Conservation (phyloP, 306 rosid genomes). For the Castanea sativa region DNA sequence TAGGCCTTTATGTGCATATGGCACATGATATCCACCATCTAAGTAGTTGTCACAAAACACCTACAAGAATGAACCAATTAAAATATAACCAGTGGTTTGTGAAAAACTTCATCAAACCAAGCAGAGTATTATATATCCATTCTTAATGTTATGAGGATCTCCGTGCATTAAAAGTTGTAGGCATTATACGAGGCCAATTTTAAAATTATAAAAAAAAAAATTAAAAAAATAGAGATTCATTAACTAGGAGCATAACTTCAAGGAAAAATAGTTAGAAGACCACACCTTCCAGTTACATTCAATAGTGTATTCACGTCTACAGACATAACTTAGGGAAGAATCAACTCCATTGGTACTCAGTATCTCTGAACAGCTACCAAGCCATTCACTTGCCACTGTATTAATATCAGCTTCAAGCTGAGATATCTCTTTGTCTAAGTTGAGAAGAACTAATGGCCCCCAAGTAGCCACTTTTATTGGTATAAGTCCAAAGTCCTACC, state of each 20-base stretch:
- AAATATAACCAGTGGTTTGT: too few species aligned
- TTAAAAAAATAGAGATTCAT: background rate
- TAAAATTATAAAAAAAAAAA: too few species aligned
- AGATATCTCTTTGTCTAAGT: conserved; percentile 44
- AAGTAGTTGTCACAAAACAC: conserved; percentile 95
- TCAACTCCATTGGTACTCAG: conserved; percentile 58
- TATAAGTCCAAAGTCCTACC: conserved; percentile 76
- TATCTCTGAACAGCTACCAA: conserved; percentile 68
- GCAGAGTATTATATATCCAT: too few species aligned
- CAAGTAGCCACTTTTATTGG: conserved; percentile 71
- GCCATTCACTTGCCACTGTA: conserved; percentile 66
- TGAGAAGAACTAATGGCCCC: conserved; percentile 88
- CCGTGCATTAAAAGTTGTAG: background rate
- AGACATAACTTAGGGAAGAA: conserved; percentile 63
- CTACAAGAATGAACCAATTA: conserved; percentile 28
- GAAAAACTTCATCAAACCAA: too few species aligned
- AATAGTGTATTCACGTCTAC: conserved; percentile 76
- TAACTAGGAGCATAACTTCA: background rate
- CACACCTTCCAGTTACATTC: conserved; percentile 94
- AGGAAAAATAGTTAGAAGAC: background rate
- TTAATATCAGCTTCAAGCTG: conserved; percentile 30
- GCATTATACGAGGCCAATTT: background rate
- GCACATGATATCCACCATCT: conserved; percentile 96
- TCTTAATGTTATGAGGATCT: background rate
- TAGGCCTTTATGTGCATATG: conserved; percentile 86